These are phyloP conservation scores for Sphaerosporella brunnea DNA, from an alignment of 495 filamentous ascomycete species.

Conservation along the genomic window DNA sequence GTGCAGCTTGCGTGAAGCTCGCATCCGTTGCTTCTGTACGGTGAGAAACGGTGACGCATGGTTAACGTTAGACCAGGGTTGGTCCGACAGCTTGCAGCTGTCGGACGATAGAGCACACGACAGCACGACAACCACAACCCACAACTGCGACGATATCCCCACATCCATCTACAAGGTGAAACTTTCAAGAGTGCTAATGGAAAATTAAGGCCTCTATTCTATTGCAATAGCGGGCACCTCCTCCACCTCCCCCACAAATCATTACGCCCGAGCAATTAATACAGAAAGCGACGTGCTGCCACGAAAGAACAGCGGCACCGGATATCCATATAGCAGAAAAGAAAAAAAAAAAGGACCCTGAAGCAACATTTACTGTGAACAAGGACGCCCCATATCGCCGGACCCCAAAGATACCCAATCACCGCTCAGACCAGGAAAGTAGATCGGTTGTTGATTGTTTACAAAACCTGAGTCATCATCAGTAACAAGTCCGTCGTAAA, in stretches of 20 bases:
- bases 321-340: constrained; percentile 4
- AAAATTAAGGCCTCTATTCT: constrained; percentile 22
- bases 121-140: too few relatives aligned
- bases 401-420: not conserved
- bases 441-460: constrained; percentile 23
- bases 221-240: constrained; percentile 1
- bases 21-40: too few relatives aligned
- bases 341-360: constrained; percentile 10
- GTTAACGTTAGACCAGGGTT: too few relatives aligned
- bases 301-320: constrained; percentile 1
- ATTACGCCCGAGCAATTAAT: constrained; percentile 16
- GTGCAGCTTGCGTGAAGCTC: too few relatives aligned
- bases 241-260: not conserved
- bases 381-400: constrained; percentile 4
- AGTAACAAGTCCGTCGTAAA: too few relatives aligned
- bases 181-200: too few relatives aligned
- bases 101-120: too few relatives aligned
- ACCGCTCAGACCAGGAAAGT: constrained; percentile 6
- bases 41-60: too few relatives aligned
- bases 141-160: too few relatives aligned
- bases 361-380: not conserved
- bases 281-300: constrained; percentile 11
- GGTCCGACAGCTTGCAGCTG: too few relatives aligned
- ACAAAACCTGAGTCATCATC: constrained; percentile 26
- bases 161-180: too few relatives aligned